Conservation (phyloP, 1,284 basidiomycete genomes). For the Trametes polyzona region DNA sequence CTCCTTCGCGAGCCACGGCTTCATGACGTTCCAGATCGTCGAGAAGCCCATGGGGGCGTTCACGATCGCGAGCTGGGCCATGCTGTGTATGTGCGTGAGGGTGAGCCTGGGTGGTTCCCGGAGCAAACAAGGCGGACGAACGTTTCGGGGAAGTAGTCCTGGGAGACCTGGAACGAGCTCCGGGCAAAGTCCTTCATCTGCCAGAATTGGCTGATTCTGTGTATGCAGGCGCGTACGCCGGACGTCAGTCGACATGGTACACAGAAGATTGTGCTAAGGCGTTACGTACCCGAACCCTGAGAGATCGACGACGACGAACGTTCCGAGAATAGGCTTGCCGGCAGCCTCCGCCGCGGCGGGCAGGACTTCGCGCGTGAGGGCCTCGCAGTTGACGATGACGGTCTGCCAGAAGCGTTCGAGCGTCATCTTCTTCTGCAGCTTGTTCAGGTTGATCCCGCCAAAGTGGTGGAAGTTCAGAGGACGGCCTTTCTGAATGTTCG, state of each 20-base stretch:
- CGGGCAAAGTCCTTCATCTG: constrained; percentile 66
- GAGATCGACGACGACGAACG: constrained; percentile 68
- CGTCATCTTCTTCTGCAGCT: constrained; percentile 61
- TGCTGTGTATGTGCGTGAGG: constrained; percentile 40
- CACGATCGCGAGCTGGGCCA: constrained; percentile 70
- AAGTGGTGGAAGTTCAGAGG: constrained; percentile 70
- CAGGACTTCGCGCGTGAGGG: constrained; percentile 64
- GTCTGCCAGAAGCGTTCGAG: constrained; percentile 68
- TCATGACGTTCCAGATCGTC: constrained; percentile 68
- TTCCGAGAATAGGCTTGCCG: constrained; percentile 51
- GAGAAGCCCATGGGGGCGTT: constrained; percentile 75
- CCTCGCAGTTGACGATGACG: constrained; percentile 64
- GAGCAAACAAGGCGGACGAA: constrained; percentile 38
- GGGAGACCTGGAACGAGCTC: constrained; percentile 69
- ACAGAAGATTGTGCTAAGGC: neutral
- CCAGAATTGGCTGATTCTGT: constrained; percentile 70
- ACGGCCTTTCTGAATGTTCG: constrained; percentile 55
- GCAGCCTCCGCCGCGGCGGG: constrained; percentile 61
- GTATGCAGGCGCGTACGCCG: neutral
- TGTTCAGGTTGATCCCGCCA: constrained; percentile 60
- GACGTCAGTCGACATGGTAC: too few species aligned
- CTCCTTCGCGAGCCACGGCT: constrained; percentile 73
- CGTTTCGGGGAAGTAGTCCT: constrained; percentile 80
- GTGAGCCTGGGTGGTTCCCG: neutral
- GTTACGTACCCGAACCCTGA: constrained; percentile 63